Percentiles rank a stretch among this genome's conserved stretches.
These are phyloP conservation scores for Leucoagaricus sp. DNA, from an alignment of 1,284 basidiomycete genomes.

Conservation along the genomic window DNA sequence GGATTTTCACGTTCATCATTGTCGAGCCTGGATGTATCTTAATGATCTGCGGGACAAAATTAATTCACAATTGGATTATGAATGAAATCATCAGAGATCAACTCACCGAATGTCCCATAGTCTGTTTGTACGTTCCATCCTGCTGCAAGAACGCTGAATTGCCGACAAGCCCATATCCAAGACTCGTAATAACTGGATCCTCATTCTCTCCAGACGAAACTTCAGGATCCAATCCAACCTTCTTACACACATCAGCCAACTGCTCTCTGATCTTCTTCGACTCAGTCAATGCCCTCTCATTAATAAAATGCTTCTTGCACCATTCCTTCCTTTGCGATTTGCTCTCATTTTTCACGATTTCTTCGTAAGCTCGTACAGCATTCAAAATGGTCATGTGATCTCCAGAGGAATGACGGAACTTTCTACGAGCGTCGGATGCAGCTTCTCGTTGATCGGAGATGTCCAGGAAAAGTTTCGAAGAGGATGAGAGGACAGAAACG, in stretches of 20 bases:
- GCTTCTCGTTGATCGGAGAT: slow-evolving; percentile 70
- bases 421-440: slow-evolving; percentile 66
- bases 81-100: neutral
- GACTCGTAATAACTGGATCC: slow-evolving; percentile 62
- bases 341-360: slow-evolving; percentile 38
- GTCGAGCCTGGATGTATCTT: slow-evolving; percentile 90
- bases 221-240: slow-evolving; percentile 52
- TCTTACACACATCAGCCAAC: slow-evolving; percentile 67
- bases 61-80: neutral
- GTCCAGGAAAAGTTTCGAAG: slow-evolving; percentile 75
- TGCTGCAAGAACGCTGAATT: slow-evolving; percentile 84
- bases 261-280: slow-evolving; percentile 85
- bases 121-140: slow-evolving; percentile 84
- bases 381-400: slow-evolving; percentile 93
- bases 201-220: slow-evolving; percentile 57
- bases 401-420: slow-evolving; percentile 84
- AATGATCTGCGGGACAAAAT: slow-evolving; percentile 52
- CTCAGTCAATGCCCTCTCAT: slow-evolving; percentile 84
- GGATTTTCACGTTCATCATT: slow-evolving; percentile 76
- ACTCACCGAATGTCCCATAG: slow-evolving; percentile 76
- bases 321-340: slow-evolving; percentile 65
- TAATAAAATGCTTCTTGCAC: slow-evolving; percentile 85
- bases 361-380: slow-evolving; percentile 74
- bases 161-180: slow-evolving; percentile 76
- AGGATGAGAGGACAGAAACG: slow-evolving; percentile 77